Base-by-base conservation (phyloP, 805 yeast genomes). In the Metschnikowia gelsemii region DNA sequence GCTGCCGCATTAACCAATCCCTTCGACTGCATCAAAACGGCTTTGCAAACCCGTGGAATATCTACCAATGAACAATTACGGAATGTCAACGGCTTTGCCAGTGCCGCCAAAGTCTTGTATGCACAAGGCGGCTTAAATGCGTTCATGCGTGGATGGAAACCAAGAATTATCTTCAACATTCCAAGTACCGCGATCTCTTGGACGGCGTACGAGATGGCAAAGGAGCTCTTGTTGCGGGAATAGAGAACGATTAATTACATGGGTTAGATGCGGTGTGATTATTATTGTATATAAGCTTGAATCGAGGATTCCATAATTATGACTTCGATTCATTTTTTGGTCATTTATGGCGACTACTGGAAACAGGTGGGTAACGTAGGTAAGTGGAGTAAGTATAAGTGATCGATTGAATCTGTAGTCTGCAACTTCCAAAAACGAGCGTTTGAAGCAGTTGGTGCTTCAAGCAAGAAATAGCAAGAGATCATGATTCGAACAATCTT, bases 131-230 rank as follows among this genome's bases (percentile, higher is more conserved):
- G 90, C 5, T 56, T 72, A 49, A 50, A 54, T 14, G 93, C 95
- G 0, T 93, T 93, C 61, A 59, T 76, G 56, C 75, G 95, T 52
- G 99, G 99, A 14, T 72, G 88, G 56, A 80, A 83, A 57, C 97
- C 99, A 33, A 80, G 99, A 64, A 81, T 93, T 42, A 81, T 91
- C 23, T 85, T 93, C 51, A 89, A 89, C 63, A 89, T 91, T 61
- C 99, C 99, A 17, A 82, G 95, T 33, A 91, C 98, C 7, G 98
- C 98, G 16, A 89, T 91, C 47, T 82, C 95, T 50, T 91, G 98
- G 98, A 91, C 98, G 1, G 87, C 96, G 20, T 91, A 91, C 64
- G 99, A 91, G 63, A 87, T 90, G 91, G 97, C 96, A 32, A 91
- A 91, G 66, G 82, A 79, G 51, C 73, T 83, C 50, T 64, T 82